A percentile compares a stretch with the other conserved stretches of the same genome.
Conservation (phyloP, 805 yeast species). For the Myxozyma neotropica region DNA sequence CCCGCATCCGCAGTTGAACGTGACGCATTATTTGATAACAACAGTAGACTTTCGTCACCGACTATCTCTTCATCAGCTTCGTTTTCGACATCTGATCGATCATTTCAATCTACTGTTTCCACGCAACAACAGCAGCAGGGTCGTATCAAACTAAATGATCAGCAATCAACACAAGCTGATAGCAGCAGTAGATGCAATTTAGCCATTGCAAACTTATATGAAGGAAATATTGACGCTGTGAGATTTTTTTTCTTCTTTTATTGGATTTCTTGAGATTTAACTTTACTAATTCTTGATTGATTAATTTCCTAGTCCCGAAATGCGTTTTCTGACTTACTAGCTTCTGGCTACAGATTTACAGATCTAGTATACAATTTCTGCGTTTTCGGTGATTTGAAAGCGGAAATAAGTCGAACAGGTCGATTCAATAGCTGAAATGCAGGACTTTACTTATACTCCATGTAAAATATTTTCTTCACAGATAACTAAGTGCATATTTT, state of each 20-base stretch:
- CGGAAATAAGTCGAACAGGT: slow-evolving; percentile 8
- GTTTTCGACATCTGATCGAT: neutral
- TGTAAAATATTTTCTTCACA: no score
- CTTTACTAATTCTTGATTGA: no score
- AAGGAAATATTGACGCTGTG: slow-evolving; percentile 20
- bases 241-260: neutral
- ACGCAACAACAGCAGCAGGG: neutral
- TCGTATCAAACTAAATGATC: slow-evolving; percentile 2
- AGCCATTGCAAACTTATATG: slow-evolving; percentile 29
- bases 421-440: neutral
- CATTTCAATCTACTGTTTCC: neutral
- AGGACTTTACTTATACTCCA: no score
- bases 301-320: slow-evolving; percentile 7
- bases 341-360: slow-evolving; percentile 20
- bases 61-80: neutral
- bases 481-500: neutral
- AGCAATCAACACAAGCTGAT: neutral
- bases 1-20: neutral
- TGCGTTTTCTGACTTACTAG: slow-evolving; percentile 7
- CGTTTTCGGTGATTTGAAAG: slow-evolving; percentile 11
- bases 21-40: slow-evolving; percentile 7
- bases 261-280: neutral
- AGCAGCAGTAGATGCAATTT: slow-evolving; percentile 16
- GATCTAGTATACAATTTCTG: slow-evolving; percentile 21
- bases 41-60: neutral